Evolutionary conservation across 140 eudicot species (phyloP), one percentile per base, ranked within the genome.

Genomic region (Eryngium alpinum): DNA sequence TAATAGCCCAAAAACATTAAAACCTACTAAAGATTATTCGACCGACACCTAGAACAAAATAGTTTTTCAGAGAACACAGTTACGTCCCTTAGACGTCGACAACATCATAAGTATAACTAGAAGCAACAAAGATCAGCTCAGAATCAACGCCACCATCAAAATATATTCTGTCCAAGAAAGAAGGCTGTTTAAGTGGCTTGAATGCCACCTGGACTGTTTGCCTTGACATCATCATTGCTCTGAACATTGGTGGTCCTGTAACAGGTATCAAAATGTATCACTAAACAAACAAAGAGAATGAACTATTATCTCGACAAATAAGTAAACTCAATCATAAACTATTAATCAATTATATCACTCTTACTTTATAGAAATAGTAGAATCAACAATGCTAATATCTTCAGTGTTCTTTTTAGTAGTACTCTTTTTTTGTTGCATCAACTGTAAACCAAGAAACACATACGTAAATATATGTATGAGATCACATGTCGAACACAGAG

Each of bases 151-250:
- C 77, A 69, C 84, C 90, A 69, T 84, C 91, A 32, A 82, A 90
- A 24, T 13, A 34, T 17, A 90, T 77, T 16, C 92, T 94, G 27
- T 92, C 97, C 83, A 94, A 80, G 9, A 93, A 92, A 50, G 92
- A 92, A 1, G 97, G 97, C 21, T 80, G 90, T 57, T 97, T 97
- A 84, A 94, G 87, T 5, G 97, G 91, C 88, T 83, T 88, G 85
- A 94, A 85, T 9, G 97, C 98, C 88, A 94, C 81, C 80, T 94
- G 98, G 10, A 94, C 97, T 6, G 98, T 94, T 85, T 90, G 95
- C 31, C 98, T 97, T 0, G 98, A 94, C 49, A 94, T 89, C 98
- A 94, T 94, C 98, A 94, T 94, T 3, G 97, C 97, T 78, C 98
- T 97, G 66, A 92, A 94, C 3, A 97, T 94, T 65, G 98, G 98